phyloP scores from a whole-genome alignment of 495 filamentous ascomycete genomes.

The Saxophila tyrrhenica region DNA sequence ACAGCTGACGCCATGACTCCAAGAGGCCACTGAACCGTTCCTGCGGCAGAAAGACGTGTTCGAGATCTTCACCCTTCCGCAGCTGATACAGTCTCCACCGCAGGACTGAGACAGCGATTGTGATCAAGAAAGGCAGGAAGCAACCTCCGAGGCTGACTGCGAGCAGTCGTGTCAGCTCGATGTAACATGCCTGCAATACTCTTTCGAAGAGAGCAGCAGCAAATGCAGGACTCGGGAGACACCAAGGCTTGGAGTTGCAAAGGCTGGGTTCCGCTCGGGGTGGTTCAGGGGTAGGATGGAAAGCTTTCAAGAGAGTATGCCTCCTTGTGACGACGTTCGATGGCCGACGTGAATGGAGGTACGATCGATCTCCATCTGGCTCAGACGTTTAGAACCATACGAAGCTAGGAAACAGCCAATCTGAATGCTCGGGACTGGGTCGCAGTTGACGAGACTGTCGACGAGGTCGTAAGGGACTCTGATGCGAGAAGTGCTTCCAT shows the following conservation, averaged over 20 bases:
- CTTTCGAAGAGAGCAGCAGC: not conserved
- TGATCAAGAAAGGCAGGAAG: not conserved
- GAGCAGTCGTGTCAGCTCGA: not conserved
- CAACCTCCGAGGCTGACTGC: not conserved
- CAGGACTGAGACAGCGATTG: not conserved
- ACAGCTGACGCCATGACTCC: not conserved
- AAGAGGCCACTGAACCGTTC: not conserved
- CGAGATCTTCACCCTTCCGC: not conserved
- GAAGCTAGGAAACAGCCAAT: too few species aligned
- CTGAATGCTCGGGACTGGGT: too few species aligned
- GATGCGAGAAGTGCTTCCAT: too few species aligned
- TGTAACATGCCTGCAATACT: not conserved
- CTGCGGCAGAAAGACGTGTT: not conserved
- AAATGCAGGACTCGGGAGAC: constrained; percentile 1
- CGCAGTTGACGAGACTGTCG: too few species aligned
- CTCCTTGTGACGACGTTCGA: not conserved
- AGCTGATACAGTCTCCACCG: not conserved
- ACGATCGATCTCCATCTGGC: too few species aligned
- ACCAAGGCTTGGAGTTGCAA: not conserved
- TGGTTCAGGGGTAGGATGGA: not conserved
- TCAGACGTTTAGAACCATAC: too few species aligned
- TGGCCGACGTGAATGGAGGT: not conserved
- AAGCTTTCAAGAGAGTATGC: not conserved
- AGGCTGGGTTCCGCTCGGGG: not conserved
- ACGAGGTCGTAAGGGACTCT: too few species aligned